Evolutionary conservation across 129 eudicot species (phyloP).

Genomic region (Lactuca saligna): DNA sequence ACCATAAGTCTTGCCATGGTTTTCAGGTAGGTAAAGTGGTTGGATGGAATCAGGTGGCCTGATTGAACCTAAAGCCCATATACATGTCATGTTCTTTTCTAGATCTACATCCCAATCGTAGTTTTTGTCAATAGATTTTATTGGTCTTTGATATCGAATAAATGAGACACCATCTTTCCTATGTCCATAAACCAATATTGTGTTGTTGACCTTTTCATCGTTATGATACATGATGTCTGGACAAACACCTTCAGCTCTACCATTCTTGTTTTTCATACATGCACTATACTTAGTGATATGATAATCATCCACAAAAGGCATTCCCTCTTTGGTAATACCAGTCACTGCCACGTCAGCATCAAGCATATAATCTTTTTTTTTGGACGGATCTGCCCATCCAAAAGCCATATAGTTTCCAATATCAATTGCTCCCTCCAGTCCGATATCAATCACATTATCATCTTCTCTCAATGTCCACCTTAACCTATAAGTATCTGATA

Average conservation of each 20-base stretch:
- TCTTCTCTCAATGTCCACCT: constrained; percentile 70
- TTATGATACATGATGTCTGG: constrained; percentile 59
- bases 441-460: constrained; percentile 68
- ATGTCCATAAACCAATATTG: constrained; percentile 73
- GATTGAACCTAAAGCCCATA: constrained; percentile 87
- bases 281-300: constrained; percentile 69
- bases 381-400: constrained; percentile 84
- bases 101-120: constrained; percentile 59
- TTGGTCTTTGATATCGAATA: constrained; percentile 62
- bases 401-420: constrained; percentile 76
- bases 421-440: constrained; percentile 73
- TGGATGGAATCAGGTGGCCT: constrained; percentile 77
- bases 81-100: constrained; percentile 60
- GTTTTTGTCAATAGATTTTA: constrained; percentile 57
- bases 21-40: constrained; percentile 80
- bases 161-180: constrained; percentile 93
- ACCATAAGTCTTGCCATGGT: constrained; percentile 79
- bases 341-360: constrained; percentile 78
- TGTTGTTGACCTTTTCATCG: constrained; percentile 53
- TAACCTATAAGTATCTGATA: constrained; percentile 62
- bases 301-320: constrained; percentile 81
- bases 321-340: constrained; percentile 66
- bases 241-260: constrained; percentile 71
- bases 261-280: constrained; percentile 54
- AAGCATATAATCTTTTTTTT: constrained; percentile 58